Evolutionary conservation across 805 yeast genomes (phyloP), one percentile per base, ranked within the genome.

Genomic region (Lachancea cidri): DNA sequence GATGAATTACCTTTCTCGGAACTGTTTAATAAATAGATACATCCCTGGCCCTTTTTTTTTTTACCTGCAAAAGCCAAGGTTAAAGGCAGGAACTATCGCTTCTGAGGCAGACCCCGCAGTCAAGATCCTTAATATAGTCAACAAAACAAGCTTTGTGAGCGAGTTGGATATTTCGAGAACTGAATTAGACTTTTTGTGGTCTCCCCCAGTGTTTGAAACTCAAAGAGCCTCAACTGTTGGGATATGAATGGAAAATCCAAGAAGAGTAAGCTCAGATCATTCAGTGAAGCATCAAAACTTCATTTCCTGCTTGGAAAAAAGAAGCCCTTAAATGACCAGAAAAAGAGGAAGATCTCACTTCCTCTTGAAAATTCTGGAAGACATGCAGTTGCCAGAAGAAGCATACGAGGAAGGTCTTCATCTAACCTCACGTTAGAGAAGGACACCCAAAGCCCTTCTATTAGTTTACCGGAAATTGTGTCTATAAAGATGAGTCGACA

Each of bases 391-490:
- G 44, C 38, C 13, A 37, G 40, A 25, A 18, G 44, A 3, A 35
- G 27, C 17, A 32, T 35, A 4, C 20, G 39, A n/a, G 39, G 36
- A 17, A 15, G 44, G 15, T 25, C 39, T 5, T n/a, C 29, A 5
- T 41, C 44, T n/a, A 41, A 36, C 17, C 33, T 41, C 14, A 25
- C 20, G 17, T 9, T 22, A 3, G 44, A 41, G n/a, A 33, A 19
- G 16, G 33, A 16, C 16, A 5, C 31, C 4, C 18, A 24, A 8
- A 24, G 35, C n/a, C 6, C 35, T 11, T 17, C 32, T n/a, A 14
- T 17, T 22, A 5, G 35, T 18, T 29, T 55, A 19, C 59, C 62
- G 5, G 62, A 57, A 17, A 54, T 54, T 17, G 52, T 45, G 3
- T 55, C 60, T 2, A 41, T 57, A 5, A 52, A 47, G 35, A 50